Evolutionary conservation across 352 stramenopile species (phyloP).

Genomic region (Phytophthora ramorum): DNA sequence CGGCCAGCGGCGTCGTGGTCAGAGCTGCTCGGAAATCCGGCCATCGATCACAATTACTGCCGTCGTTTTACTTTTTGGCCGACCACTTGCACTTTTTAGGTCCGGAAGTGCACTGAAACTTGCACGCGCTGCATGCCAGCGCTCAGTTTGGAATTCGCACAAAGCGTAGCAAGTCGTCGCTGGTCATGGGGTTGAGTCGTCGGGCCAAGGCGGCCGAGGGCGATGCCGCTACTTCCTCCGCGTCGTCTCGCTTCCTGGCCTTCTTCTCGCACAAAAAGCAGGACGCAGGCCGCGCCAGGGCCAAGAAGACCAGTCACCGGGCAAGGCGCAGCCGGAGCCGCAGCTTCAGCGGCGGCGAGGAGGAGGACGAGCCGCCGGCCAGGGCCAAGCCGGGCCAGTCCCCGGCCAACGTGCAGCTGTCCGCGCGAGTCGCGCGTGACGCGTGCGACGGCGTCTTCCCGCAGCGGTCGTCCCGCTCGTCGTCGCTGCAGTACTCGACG

Average conservation of each 20-base stretch:
- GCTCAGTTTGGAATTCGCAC: conserved; percentile 11
- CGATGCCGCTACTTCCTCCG: not conserved
- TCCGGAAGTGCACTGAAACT: not conserved
- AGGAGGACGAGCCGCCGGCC: conserved; percentile 13
- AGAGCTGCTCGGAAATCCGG: too few relatives aligned
- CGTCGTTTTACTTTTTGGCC: too few relatives aligned
- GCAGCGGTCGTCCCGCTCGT: conserved; percentile 38
- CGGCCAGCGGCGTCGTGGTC: too few relatives aligned
- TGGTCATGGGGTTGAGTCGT: conserved; percentile 36
- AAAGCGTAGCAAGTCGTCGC: not conserved
- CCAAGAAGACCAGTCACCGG: conserved; percentile 1
- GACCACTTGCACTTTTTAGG: too few relatives aligned
- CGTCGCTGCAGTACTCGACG: conserved; percentile 36
- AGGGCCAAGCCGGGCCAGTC: not conserved
- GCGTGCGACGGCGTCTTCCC: conserved; percentile 38
- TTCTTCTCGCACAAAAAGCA: conserved; percentile 43
- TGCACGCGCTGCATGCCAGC: not conserved
- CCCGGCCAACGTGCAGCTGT: conserved; percentile 46
- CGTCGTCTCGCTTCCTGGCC: conserved; percentile 32
- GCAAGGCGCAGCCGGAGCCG: conserved; percentile 18
- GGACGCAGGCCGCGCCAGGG: conserved; percentile 3
- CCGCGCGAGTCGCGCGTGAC: conserved; percentile 45
- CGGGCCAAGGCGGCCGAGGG: conserved; percentile 28
- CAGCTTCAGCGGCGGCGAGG: conserved; percentile 32
- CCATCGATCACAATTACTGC: too few relatives aligned